Evolutionary conservation across 1,139 yeast species (phyloP).

Genomic region (Eremothecium cymbalariae): DNA sequence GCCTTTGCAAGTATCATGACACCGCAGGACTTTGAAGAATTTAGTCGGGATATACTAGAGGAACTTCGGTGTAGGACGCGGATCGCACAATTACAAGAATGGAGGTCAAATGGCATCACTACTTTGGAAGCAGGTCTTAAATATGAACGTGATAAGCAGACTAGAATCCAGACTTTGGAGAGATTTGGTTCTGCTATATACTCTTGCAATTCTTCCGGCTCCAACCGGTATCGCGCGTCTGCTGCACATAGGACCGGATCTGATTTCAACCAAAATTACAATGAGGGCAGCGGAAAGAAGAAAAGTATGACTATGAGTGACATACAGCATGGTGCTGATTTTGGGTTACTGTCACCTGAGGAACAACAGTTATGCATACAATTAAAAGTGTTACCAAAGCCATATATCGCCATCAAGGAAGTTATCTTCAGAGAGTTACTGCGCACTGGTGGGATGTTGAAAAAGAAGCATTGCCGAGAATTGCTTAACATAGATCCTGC

Average conservation of each 20-base stretch:
- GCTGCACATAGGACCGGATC: constrained; percentile 23
- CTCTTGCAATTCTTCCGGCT: constrained; percentile 13
- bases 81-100: constrained; percentile 83
- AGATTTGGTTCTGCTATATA: constrained; percentile 40
- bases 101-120: constrained; percentile 85
- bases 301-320: constrained; percentile 39
- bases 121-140: constrained; percentile 75
- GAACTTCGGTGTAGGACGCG: constrained; percentile 75
- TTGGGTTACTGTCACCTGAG: constrained; percentile 69
- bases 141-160: constrained; percentile 80
- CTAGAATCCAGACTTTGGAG: constrained; percentile 51
- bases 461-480: constrained; percentile 77
- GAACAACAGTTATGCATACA: constrained; percentile 82
- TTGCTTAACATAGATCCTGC: constrained; percentile 75
- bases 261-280: constrained; percentile 24
- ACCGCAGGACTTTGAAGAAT: constrained; percentile 68
- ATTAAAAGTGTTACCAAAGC: constrained; percentile 81
- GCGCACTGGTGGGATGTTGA: constrained; percentile 73
- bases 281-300: constrained; percentile 35
- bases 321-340: constrained; percentile 77
- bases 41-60: constrained; percentile 60
- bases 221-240: constrained; percentile 25
- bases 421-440: constrained; percentile 83
- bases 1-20: constrained; percentile 78
- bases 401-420: constrained; percentile 87